Evolutionary conservation across 2,329 filamentous ascomycete species (phyloP).

Genomic region (Coniella lustricola): DNA sequence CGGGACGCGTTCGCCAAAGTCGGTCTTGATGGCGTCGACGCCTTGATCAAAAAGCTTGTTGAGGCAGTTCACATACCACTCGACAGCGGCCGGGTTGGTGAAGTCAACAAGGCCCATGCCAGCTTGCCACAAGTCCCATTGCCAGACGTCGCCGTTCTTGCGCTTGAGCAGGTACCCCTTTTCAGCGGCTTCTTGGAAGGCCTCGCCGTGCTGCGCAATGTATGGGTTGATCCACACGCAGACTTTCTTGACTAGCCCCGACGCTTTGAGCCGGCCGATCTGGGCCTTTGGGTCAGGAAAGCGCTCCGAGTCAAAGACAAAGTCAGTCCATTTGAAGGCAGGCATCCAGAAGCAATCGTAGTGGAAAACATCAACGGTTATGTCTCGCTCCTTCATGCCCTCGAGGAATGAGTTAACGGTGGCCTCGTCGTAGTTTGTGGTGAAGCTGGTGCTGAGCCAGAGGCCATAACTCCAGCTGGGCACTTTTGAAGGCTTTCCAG

Average conservation of each 20-base stretch:
- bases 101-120: slow-evolving; percentile 71
- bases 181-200: slow-evolving; percentile 57
- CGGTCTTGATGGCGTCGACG: slow-evolving; percentile 67
- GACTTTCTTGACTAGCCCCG: slow-evolving; percentile 54
- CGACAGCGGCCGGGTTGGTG: slow-evolving; percentile 61
- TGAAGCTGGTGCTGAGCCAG: slow-evolving; percentile 72
- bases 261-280: slow-evolving; percentile 56
- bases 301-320: slow-evolving; percentile 59
- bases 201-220: slow-evolving; percentile 59
- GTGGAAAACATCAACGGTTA: slow-evolving; percentile 65
- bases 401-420: slow-evolving; percentile 63
- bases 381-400: slow-evolving; percentile 58
- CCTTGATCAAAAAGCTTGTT: slow-evolving; percentile 60
- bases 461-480: slow-evolving; percentile 71
- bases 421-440: slow-evolving; percentile 63
- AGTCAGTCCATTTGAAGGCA: slow-evolving; percentile 69
- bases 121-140: slow-evolving; percentile 72
- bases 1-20: slow-evolving; percentile 68
- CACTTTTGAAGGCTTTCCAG: slow-evolving; percentile 56
- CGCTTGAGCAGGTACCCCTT: slow-evolving; percentile 65
- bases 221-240: slow-evolving; percentile 75
- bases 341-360: slow-evolving; percentile 76
- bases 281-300: slow-evolving; percentile 63
- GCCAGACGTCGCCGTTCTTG: slow-evolving; percentile 63
- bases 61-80: slow-evolving; percentile 59